These are phyloP conservation scores for Kuraishia capsulata DNA, from an alignment of 805 yeast genomes.

Conservation along the genomic window DNA sequence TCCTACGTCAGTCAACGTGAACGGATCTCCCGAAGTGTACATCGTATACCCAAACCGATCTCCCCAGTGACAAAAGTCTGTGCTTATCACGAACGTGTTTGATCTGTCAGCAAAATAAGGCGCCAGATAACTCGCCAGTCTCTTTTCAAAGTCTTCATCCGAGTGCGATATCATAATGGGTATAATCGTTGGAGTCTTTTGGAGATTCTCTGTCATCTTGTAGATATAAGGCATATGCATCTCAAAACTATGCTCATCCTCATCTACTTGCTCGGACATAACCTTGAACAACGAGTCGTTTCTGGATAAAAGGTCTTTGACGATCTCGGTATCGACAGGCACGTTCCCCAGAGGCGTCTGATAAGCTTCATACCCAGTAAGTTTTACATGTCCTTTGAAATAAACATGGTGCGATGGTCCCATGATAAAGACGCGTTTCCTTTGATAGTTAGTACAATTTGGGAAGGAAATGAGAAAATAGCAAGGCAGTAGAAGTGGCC, in stretches of 20 bases:
- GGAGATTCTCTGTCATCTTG: slow-evolving; percentile 31
- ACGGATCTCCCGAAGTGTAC: slow-evolving; percentile 30
- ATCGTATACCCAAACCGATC: slow-evolving; percentile 48
- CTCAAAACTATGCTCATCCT: slow-evolving; percentile 87
- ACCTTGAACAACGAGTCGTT: slow-evolving; percentile 34
- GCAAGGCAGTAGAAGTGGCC: not conserved
- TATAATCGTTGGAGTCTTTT: slow-evolving; percentile 39
- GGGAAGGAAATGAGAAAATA: not conserved
- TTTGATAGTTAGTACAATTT: slow-evolving; percentile 6
- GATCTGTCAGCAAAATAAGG: slow-evolving; percentile 45
- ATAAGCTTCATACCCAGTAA: slow-evolving; percentile 44
- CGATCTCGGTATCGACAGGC: slow-evolving; percentile 48
- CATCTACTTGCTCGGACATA: slow-evolving; percentile 58
- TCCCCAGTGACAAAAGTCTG: slow-evolving; percentile 97
- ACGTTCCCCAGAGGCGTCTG: slow-evolving; percentile 81
- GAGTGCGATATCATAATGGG: slow-evolving; percentile 77
- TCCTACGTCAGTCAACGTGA: slow-evolving; percentile 4
- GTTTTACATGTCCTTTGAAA: slow-evolving; percentile 49
- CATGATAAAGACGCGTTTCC: slow-evolving; percentile 62
- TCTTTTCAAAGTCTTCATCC: slow-evolving; percentile 30
- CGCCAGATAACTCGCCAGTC: slow-evolving; percentile 37
- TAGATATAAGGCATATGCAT: slow-evolving; percentile 83
- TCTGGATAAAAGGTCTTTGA: slow-evolving; percentile 22
- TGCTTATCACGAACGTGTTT: slow-evolving; percentile 69
- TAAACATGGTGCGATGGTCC: slow-evolving; percentile 94